phyloP scores from a whole-genome alignment of 2,329 filamentous ascomycete species.

The Diaporthe sp. region DNA sequence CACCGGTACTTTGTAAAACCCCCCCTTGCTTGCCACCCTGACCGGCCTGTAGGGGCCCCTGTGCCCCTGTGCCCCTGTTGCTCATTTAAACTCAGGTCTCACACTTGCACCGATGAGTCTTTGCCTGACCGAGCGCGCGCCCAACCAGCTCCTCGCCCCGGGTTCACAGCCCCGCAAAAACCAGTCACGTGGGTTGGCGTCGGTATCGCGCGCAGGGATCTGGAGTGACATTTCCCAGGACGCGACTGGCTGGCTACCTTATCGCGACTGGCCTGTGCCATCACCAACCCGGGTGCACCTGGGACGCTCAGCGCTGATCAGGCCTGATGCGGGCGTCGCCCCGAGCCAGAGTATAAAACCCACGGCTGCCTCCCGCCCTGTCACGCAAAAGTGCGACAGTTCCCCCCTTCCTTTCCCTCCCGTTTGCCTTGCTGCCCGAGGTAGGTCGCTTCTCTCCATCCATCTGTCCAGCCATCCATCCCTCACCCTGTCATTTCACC shows the following conservation, averaged over 20 bases:
- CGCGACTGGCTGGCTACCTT: conserved; percentile 33
- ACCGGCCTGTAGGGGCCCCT: conserved; percentile 14
- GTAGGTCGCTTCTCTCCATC: conserved; percentile 24
- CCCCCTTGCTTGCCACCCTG: conserved; percentile 25
- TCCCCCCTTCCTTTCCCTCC: conserved; percentile 6
- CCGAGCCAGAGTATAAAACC: conserved; percentile 24
- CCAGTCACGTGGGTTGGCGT: conserved; percentile 30
- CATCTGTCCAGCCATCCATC: background rate
- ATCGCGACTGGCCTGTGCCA: conserved; percentile 28
- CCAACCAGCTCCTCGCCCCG: conserved; percentile 16
- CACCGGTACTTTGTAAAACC: background rate
- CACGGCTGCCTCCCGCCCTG: conserved; percentile 21
- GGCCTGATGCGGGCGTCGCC: conserved; percentile 25
- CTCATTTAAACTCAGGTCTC: conserved; percentile 27
- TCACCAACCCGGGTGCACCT: conserved; percentile 33
- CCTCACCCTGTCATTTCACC: background rate
- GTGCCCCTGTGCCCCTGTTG: too few relatives aligned
- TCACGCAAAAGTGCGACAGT: background rate
- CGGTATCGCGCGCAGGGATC: conserved; percentile 20
- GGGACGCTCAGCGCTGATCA: conserved; percentile 32
- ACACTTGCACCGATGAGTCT: conserved; percentile 34
- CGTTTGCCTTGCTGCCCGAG: conserved; percentile 33
- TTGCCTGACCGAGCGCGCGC: conserved; percentile 11
- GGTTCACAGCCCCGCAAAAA: background rate
- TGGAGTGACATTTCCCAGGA: background rate